phyloP scores from a whole-genome alignment of 805 yeast genomes.

The Candida oleophila region DNA sequence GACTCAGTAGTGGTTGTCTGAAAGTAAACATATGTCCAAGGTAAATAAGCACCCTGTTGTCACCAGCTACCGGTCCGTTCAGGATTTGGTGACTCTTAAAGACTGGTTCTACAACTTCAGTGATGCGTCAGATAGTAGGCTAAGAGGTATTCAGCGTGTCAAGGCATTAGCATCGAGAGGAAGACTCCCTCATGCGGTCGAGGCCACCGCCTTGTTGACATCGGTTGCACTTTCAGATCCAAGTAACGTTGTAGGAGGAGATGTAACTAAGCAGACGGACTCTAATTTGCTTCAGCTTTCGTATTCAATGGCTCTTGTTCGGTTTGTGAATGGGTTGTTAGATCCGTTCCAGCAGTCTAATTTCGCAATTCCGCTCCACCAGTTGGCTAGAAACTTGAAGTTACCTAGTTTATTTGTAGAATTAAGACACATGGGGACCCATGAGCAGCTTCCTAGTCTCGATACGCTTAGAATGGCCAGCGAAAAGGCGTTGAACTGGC shows the following conservation, averaged over 20 bases:
- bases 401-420: slow-evolving; percentile 87
- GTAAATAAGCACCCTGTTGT: slow-evolving; percentile 8
- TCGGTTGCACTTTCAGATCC: slow-evolving; percentile 48
- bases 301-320: slow-evolving; percentile 71
- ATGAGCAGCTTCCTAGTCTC: slow-evolving; percentile 75
- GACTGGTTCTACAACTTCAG: slow-evolving; percentile 51
- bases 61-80: slow-evolving; percentile 25
- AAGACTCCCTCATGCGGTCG: slow-evolving; percentile 69
- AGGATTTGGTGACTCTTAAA: slow-evolving; percentile 47
- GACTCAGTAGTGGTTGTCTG: too few relatives aligned
- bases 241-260: not conserved
- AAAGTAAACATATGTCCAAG: not conserved
- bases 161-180: slow-evolving; percentile 59
- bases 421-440: slow-evolving; percentile 86
- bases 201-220: slow-evolving; percentile 58
- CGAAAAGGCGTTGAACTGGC: slow-evolving; percentile 69
- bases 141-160: slow-evolving; percentile 51
- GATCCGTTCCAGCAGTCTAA: slow-evolving; percentile 83
- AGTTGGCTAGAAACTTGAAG: slow-evolving; percentile 63
- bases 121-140: slow-evolving; percentile 26
- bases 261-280: slow-evolving; percentile 17
- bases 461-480: slow-evolving; percentile 63
- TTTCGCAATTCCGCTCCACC: slow-evolving; percentile 75
- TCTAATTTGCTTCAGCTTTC: slow-evolving; percentile 44
- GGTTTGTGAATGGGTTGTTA: slow-evolving; percentile 87